Evolutionary conservation across 176 grass and related monocot genomes (phyloP).

Genomic region (Olyra latifolia): DNA sequence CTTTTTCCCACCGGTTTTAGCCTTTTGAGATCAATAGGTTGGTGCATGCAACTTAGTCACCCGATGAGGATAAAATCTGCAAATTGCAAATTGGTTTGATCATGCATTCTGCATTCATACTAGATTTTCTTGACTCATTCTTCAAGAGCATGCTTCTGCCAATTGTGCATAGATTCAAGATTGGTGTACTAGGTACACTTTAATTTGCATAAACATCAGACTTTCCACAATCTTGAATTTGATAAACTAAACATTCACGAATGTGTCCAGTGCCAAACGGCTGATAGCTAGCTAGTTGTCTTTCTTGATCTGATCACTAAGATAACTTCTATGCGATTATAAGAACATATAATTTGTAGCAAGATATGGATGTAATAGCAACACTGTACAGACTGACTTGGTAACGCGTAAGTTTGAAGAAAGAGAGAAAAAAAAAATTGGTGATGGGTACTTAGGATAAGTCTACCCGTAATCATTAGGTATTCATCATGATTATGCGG

Average conservation of each 20-base stretch:
- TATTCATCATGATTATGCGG: too few species aligned
- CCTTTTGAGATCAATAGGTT: too few species aligned
- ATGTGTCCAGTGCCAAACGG: too few species aligned
- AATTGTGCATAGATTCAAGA: neutral
- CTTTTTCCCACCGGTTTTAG: too few species aligned
- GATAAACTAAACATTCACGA: neutral
- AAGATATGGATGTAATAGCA: neutral
- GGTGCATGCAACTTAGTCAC: too few species aligned
- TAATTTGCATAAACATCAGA: neutral
- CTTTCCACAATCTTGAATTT: conserved; percentile 11
- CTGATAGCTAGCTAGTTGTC: too few species aligned
- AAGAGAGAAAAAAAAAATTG: neutral
- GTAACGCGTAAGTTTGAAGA: neutral
- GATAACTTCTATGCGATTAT: neutral
- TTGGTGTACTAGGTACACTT: neutral
- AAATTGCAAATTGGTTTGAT: too few species aligned
- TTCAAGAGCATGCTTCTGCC: neutral
- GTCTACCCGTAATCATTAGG: too few species aligned
- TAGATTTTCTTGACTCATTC: neutral
- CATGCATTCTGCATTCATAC: neutral
- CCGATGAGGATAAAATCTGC: too few species aligned
- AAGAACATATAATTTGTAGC: neutral
- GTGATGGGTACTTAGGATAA: neutral
- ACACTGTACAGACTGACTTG: neutral
- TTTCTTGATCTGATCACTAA: neutral